Evolutionary conservation across 2,329 filamentous ascomycete genomes (phyloP).

Genomic region (Talaromyces rugulosus): DNA sequence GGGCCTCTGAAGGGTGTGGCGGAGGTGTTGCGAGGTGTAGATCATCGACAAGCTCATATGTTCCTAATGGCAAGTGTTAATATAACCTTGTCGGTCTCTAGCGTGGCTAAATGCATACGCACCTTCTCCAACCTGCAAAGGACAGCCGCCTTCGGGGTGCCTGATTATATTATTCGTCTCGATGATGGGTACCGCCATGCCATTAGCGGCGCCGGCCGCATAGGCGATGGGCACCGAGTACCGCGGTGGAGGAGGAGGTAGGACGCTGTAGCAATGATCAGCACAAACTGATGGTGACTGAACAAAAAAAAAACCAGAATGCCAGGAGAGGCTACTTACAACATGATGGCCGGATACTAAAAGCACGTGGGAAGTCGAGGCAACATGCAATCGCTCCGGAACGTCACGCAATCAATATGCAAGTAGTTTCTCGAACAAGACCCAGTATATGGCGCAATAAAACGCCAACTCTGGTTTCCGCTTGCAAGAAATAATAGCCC

Average conservation of each 20-base stretch:
- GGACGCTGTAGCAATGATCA: slow-evolving; percentile 60
- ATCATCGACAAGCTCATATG: slow-evolving; percentile 86
- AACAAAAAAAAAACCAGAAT: not conserved
- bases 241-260: slow-evolving; percentile 77
- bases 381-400: not conserved
- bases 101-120: slow-evolving; percentile 14
- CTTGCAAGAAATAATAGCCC: not conserved
- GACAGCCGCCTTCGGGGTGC: slow-evolving; percentile 78
- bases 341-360: not conserved
- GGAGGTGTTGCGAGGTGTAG: slow-evolving; percentile 89
- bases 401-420: not conserved
- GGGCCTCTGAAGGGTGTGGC: slow-evolving; percentile 90
- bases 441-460: not conserved
- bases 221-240: slow-evolving; percentile 72
- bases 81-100: not conserved
- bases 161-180: slow-evolving; percentile 90
- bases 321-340: not conserved
- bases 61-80: slow-evolving; percentile 53
- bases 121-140: slow-evolving; percentile 93
- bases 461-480: not conserved
- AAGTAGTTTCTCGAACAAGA: not conserved
- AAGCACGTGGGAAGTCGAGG: not conserved
- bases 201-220: slow-evolving; percentile 66
- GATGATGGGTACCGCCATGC: slow-evolving; percentile 68
- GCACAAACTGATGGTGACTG: not conserved